Conservation (phyloP, 2,329 filamentous ascomycete species). For the Chlorencoelia australis region DNA sequence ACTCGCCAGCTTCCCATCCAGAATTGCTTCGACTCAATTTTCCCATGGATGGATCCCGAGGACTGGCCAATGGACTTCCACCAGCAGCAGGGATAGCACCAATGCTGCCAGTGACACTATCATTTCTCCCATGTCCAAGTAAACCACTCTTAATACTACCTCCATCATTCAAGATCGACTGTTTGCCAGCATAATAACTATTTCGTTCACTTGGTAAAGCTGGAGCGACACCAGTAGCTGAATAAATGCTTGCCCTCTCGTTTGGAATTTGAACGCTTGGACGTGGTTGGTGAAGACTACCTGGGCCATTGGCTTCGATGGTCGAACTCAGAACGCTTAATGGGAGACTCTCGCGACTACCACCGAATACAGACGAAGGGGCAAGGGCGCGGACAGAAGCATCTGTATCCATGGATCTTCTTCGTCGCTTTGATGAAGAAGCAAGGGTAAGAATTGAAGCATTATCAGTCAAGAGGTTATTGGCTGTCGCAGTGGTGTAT, state of each 20-base stretch:
- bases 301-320: slow-evolving; percentile 43
- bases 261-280: slow-evolving; percentile 32
- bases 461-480: slow-evolving; percentile 74
- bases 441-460: slow-evolving; percentile 78
- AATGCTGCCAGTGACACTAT: slow-evolving; percentile 73
- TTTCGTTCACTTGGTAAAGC: slow-evolving; percentile 65
- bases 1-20: slow-evolving; percentile 14
- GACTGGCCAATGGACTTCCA: slow-evolving; percentile 54
- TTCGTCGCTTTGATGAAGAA: slow-evolving; percentile 69
- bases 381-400: slow-evolving; percentile 78
- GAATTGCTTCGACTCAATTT: slow-evolving; percentile 24
- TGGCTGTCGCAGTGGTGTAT: slow-evolving; percentile 69
- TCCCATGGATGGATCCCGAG: slow-evolving; percentile 31
- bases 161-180: slow-evolving; percentile 48
- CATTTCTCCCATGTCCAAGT: slow-evolving; percentile 66
- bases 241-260: slow-evolving; percentile 76
- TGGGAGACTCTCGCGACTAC: slow-evolving; percentile 69
- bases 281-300: slow-evolving; percentile 36
- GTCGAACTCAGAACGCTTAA: slow-evolving; percentile 69
- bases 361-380: slow-evolving; percentile 72
- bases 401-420: slow-evolving; percentile 75
- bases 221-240: slow-evolving; percentile 56
- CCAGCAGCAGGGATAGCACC: slow-evolving; percentile 39
- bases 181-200: slow-evolving; percentile 61
- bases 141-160: slow-evolving; percentile 71